Percentiles rank a stretch among this genome's conserved stretches.
Evolutionary conservation across 2,329 filamentous ascomycete species (phyloP).

Genomic region (Mariannaea sp.): DNA sequence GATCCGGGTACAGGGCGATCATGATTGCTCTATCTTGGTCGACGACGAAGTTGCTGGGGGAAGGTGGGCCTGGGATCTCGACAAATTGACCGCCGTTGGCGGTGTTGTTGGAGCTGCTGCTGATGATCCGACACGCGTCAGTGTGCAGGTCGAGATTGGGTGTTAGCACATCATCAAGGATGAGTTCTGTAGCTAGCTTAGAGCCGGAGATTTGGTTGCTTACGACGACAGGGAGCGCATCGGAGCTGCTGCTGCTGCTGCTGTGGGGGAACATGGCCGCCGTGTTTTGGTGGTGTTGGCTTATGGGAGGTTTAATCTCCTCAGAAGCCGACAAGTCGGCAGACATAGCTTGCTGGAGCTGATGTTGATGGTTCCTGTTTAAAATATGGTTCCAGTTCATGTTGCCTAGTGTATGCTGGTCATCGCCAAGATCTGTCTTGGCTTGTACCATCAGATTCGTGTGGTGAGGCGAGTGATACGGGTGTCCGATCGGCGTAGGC

Average conservation of each 20-base stretch:
- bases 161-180: conserved; percentile 10
- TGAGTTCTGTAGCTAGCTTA: neutral
- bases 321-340: neutral
- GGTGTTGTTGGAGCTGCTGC: neutral
- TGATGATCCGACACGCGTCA: neutral
- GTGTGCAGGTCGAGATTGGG: neutral
- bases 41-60: neutral
- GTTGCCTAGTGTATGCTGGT: neutral
- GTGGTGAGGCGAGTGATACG: neutral
- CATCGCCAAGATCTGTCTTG: neutral
- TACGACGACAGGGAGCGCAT: conserved; percentile 4
- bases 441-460: neutral
- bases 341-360: neutral
- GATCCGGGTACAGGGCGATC: neutral
- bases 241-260: neutral
- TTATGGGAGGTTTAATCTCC: neutral
- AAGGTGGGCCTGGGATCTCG: neutral
- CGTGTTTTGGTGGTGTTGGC: neutral
- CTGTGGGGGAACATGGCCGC: neutral
- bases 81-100: neutral
- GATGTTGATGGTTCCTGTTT: neutral
- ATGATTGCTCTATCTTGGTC: neutral
- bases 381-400: neutral
- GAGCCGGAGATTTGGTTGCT: conserved; percentile 7
- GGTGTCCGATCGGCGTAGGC: neutral